These are phyloP conservation scores for Astragalus glycyphyllos DNA, from an alignment of 306 rosid genomes.

Conservation along the genomic window DNA sequence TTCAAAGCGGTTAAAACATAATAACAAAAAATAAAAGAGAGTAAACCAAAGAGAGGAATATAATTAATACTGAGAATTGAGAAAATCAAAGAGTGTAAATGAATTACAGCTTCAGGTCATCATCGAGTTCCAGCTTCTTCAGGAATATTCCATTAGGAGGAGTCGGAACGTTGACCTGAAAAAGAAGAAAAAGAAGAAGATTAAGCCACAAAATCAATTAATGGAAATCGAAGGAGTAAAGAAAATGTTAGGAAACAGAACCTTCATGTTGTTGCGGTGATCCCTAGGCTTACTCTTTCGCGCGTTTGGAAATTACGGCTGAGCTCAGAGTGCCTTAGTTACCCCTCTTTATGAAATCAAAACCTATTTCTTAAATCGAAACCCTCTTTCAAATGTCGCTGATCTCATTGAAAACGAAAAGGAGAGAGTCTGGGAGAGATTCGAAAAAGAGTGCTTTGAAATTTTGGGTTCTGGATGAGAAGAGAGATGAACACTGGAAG, in stretches of 20 bases:
- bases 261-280: conserved; percentile 47
- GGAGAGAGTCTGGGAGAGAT: no score
- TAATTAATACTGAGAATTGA: neutral
- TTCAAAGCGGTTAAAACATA: neutral
- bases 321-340: no score
- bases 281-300: no score
- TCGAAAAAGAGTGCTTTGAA: no score
- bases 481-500: no score
- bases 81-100: neutral
- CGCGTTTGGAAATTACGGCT: conserved; percentile 14
- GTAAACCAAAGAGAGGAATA: neutral
- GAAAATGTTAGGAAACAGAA: neutral
- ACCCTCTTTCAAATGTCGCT: no score
- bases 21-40: neutral
- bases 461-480: no score
- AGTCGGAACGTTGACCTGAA: conserved; percentile 47
- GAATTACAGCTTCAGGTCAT: conserved; percentile 46
- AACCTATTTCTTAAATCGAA: no score
- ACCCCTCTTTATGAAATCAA: no score
- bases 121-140: conserved; percentile 52
- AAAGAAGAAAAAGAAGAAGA: neutral
- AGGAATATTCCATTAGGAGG: conserved; percentile 48
- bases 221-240: neutral
- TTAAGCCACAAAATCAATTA: neutral
- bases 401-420: no score